Conservation (phyloP, 345 rosid species). For the Draba incana region DNA sequence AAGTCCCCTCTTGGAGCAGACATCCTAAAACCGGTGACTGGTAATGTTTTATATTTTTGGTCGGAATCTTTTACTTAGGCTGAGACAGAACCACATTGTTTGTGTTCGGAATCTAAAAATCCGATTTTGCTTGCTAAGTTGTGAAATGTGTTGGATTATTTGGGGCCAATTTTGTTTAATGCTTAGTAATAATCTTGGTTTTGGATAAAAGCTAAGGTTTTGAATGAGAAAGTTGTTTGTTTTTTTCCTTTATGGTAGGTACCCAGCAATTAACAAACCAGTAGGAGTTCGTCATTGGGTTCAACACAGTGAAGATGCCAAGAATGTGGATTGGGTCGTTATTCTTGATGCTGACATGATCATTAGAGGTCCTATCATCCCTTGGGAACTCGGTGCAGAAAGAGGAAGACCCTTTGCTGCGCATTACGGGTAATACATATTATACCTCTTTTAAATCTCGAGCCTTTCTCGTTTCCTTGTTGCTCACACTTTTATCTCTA, state of each 20-base stretch:
- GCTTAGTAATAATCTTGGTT: no score
- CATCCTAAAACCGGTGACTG: conserved; percentile 96
- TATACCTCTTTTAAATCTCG: not conserved
- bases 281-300: conserved; percentile 96
- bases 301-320: conserved; percentile 85
- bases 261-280: conserved; percentile 97
- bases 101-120: not conserved
- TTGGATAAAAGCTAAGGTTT: no score
- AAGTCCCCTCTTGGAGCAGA: conserved; percentile 92
- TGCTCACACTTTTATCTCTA: conserved; percentile 12
- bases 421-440: conserved; percentile 67
- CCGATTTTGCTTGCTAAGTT: not conserved
- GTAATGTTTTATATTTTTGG: conserved; percentile 40
- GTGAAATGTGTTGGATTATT: no score
- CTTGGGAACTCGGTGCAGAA: conserved; percentile 95
- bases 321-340: conserved; percentile 93
- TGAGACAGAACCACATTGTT: not conserved
- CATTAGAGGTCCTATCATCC: conserved; percentile 87
- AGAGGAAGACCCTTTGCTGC: conserved; percentile 90
- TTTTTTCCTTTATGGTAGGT: conserved; percentile 45
- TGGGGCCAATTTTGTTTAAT: no score
- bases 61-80: not conserved
- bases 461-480: not conserved
- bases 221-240: not conserved
- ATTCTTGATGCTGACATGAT: conserved; percentile 99